Conservation (phyloP, 228 moss, liverwort and hornwort genomes). For the Sphagnum fallax region DNA sequence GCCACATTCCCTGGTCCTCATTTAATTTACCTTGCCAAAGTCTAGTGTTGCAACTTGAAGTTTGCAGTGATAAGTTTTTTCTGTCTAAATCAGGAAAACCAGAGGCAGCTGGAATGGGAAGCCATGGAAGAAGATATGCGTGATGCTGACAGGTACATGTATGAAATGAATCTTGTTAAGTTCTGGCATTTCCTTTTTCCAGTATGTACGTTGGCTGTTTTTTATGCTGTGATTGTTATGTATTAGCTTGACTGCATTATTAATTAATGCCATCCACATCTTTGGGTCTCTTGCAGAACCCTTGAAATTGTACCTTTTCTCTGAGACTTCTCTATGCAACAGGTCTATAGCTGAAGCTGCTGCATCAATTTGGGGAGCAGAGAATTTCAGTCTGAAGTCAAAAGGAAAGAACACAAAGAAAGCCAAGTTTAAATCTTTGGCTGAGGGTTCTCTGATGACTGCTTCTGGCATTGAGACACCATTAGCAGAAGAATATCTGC, state of each 20-base stretch:
- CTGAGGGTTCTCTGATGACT: conserved; percentile 64
- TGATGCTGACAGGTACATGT: conserved; percentile 82
- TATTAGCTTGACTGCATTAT: background rate
- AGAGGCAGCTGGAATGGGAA: conserved; percentile 96
- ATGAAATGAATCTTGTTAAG: too few relatives aligned
- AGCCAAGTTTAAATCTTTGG: conserved; percentile 82
- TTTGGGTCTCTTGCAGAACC: too few relatives aligned
- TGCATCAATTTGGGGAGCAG: conserved; percentile 65
- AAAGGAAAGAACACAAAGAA: conserved; percentile 64
- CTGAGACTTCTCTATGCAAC: conserved; percentile 2
- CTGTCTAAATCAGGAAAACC: conserved; percentile 56
- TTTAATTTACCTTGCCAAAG: too few relatives aligned
- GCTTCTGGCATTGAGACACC: conserved; percentile 25
- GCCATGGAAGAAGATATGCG: conserved; percentile 94
- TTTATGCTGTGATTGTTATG: background rate
- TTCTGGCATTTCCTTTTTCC: background rate
- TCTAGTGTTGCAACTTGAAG: too few relatives aligned
- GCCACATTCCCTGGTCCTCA: too few relatives aligned
- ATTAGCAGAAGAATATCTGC: conserved; percentile 30
- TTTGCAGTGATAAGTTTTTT: background rate
- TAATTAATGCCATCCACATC: background rate
- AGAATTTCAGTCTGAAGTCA: conserved; percentile 55
- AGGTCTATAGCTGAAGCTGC: conserved; percentile 82
- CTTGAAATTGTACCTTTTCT: too few relatives aligned
- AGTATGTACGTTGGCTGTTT: background rate